Base-by-base conservation (phyloP, 106 monocot genomes). In the Allium sativum region DNA sequence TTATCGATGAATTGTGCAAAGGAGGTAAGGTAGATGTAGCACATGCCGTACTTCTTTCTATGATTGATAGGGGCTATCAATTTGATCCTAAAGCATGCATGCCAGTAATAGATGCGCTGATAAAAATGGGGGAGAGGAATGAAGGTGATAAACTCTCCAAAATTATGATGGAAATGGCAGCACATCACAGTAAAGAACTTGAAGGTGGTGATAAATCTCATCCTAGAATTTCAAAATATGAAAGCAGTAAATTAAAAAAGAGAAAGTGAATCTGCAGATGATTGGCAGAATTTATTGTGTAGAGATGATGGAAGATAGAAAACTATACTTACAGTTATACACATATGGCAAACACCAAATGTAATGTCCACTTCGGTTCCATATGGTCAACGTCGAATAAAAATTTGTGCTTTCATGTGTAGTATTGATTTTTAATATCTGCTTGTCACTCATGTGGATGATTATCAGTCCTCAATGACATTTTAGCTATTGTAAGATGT, bases 111-210 rank as follows among this genome's bases (percentile, higher is more conserved):
- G 91, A 96, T 74, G 59, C 70, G 56, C 60, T 96, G 12, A 75
- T 59, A 56, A 71, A 72, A 61, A 87, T 45, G 21, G 84, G 96
- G 64, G 79, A 76, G 31, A 96, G 80, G 64, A 73, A 67, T 48
- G 91, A 87, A 41, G 83, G 74, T 61, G 76, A 96, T 70, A 78
- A 76, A 60, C 75, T 96, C 8, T 79, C 84, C 43, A 80, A 84
- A 43, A 55, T 48, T 51, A 96, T 96, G 96, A 91, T 96, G 84
- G 65, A 78, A 21, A 96, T 90, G 84, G 84, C 79, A 62, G 71
- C 68, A 12, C 42, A 22, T 43, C 52, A 54, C 21, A 74, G 78
- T 67, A 68, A 72, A 64, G 62, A 55, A 21, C 62, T 46, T 42
- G 8, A 16, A 18, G 18, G 1, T 45, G 52, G 45, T 59, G 72